Conservation (phyloP, 495 filamentous ascomycete species). For the Aspergillus mulundensis region DNA sequence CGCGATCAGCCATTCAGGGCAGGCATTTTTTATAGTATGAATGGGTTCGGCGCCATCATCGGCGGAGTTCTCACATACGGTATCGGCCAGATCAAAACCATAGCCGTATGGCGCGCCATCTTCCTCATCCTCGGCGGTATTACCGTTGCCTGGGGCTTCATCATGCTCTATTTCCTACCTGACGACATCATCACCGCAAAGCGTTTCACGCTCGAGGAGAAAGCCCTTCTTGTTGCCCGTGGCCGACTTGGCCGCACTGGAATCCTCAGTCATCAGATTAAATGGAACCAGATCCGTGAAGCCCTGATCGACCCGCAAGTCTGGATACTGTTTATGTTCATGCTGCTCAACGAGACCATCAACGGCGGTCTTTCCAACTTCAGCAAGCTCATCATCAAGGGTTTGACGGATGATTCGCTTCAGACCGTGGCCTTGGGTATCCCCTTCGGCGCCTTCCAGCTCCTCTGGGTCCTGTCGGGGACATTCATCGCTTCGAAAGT, state of each 20-base stretch:
- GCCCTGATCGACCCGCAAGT: constrained; percentile 37
- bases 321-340: constrained; percentile 37
- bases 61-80: constrained; percentile 47
- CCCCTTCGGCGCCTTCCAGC: constrained; percentile 37
- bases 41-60: constrained; percentile 43
- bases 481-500: constrained; percentile 31
- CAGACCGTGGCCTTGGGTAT: constrained; percentile 33
- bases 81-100: constrained; percentile 44
- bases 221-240: constrained; percentile 35
- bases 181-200: constrained; percentile 35
- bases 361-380: constrained; percentile 38
- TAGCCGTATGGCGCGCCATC: constrained; percentile 38
- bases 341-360: constrained; percentile 34
- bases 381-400: constrained; percentile 39
- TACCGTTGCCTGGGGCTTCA: constrained; percentile 35
- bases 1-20: constrained; percentile 29
- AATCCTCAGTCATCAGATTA: constrained; percentile 39
- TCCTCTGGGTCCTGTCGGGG: constrained; percentile 32
- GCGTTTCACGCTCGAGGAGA: constrained; percentile 36
- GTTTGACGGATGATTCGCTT: constrained; percentile 26
- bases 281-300: constrained; percentile 45
- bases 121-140: constrained; percentile 37
- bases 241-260: constrained; percentile 20
- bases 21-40: constrained; percentile 42
- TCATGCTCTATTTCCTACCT: constrained; percentile 36